A percentile compares a stretch with the other conserved stretches of the same genome.
phyloP scores from a whole-genome alignment of 2,329 filamentous ascomycete species.

The Ascosphaera apis region DNA sequence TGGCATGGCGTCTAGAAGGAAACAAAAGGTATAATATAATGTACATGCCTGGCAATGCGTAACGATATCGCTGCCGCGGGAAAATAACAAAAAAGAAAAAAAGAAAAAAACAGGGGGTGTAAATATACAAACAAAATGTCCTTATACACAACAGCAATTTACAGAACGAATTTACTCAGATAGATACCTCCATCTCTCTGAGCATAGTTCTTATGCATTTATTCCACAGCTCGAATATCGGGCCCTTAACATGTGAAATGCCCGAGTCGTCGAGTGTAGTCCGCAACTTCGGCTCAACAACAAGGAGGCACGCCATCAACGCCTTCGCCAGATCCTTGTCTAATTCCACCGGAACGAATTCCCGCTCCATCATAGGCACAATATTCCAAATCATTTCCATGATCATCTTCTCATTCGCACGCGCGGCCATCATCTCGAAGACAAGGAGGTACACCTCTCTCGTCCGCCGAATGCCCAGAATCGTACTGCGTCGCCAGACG shows the following conservation, averaged over 20 bases:
- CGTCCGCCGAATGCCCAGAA: constrained; percentile 26
- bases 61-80: too few species aligned
- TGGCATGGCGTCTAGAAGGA: too few species aligned
- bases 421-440: constrained; percentile 26
- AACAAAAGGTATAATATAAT: too few species aligned
- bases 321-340: constrained; percentile 22
- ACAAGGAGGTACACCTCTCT: constrained; percentile 31
- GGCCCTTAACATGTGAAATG: constrained; percentile 2
- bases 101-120: too few species aligned
- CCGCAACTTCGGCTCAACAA: constrained; percentile 31
- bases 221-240: constrained; percentile 4
- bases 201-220: constrained; percentile 1
- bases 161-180: too few species aligned
- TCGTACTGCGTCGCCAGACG: constrained; percentile 32
- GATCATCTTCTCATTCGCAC: constrained; percentile 21
- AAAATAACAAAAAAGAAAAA: too few species aligned
- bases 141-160: too few species aligned
- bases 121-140: too few species aligned
- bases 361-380: constrained; percentile 35
- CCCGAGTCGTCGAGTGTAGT: constrained; percentile 6
- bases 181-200: too few species aligned
- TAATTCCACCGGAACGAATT: constrained; percentile 27
- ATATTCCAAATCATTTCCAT: constrained; percentile 27
- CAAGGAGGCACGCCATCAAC: constrained; percentile 30
- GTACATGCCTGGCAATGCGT: too few species aligned